phyloP scores from a whole-genome alignment of 768 basidiomycete genomes.

The Russula sp. region DNA sequence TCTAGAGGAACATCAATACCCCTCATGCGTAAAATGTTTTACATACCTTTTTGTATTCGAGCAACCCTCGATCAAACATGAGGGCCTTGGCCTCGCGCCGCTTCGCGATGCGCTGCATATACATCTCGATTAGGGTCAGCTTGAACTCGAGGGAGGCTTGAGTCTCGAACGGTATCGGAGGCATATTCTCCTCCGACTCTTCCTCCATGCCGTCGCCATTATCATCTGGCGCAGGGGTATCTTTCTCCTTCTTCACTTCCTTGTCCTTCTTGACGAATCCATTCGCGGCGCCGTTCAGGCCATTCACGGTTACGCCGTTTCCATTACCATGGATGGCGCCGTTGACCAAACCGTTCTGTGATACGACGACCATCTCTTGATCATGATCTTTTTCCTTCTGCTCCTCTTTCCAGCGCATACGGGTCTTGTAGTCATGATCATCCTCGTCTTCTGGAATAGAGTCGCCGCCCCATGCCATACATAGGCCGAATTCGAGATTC shows the following conservation, averaged over 20 bases:
- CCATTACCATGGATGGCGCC: constrained; percentile 30
- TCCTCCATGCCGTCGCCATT: constrained; percentile 49
- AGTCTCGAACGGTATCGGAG: constrained; percentile 78
- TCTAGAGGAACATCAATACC: constrained; percentile 40
- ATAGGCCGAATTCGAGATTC: constrained; percentile 93
- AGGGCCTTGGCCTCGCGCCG: constrained; percentile 78
- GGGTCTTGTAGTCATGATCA: constrained; percentile 61
- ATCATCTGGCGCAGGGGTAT: constrained; percentile 21
- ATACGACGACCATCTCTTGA: constrained; percentile 19
- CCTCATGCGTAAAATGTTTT: not conserved
- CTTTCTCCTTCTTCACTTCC: constrained; percentile 32
- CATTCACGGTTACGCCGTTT: constrained; percentile 25
- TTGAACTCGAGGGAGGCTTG: constrained; percentile 82
- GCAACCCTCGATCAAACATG: constrained; percentile 84
- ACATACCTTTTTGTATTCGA: constrained; percentile 90
- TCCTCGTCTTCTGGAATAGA: constrained; percentile 70
- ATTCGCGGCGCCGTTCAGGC: constrained; percentile 32
- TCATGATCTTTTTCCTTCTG: constrained; percentile 28
- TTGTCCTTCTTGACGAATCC: constrained; percentile 35
- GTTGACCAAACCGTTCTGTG: constrained; percentile 22
- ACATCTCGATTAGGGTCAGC: constrained; percentile 82
- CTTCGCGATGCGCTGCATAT: constrained; percentile 81
- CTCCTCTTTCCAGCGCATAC: constrained; percentile 37
- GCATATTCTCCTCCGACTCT: constrained; percentile 54
- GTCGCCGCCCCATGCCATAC: constrained; percentile 78